Conservation (phyloP, 2,329 filamentous ascomycete genomes). For the Aspergillus sp. region DNA sequence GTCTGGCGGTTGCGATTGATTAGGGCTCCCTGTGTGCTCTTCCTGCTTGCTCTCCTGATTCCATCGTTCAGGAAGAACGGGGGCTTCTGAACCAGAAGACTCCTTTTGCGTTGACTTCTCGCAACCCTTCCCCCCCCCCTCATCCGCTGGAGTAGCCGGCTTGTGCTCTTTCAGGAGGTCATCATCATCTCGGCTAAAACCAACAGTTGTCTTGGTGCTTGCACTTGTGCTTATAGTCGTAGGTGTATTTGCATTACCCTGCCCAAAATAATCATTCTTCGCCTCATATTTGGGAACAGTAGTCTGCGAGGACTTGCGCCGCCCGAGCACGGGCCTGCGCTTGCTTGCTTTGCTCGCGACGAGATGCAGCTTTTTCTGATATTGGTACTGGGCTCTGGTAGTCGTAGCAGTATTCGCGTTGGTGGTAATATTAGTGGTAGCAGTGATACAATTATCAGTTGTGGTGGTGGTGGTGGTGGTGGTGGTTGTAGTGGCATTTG, state of each 20-base stretch:
- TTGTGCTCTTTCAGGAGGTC: too few species aligned
- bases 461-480: neutral
- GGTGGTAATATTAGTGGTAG: neutral
- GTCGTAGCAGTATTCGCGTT: slow-evolving; percentile 3
- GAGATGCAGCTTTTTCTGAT: slow-evolving; percentile 23
- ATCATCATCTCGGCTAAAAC: neutral
- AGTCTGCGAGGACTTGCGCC: slow-evolving; percentile 32
- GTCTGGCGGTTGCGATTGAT: too few species aligned
- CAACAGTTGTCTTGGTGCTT: too few species aligned
- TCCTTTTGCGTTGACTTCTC: too few species aligned
- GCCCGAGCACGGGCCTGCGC: slow-evolving; percentile 26
- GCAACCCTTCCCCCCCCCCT: too few species aligned
- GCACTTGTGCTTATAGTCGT: too few species aligned
- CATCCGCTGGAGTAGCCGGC: too few species aligned
- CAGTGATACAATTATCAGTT: neutral
- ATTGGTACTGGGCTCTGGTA: slow-evolving; percentile 1
- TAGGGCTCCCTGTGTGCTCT: too few species aligned
- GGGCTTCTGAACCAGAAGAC: too few species aligned
- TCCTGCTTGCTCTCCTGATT: neutral
- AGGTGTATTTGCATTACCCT: too few species aligned
- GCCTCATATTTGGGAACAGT: neutral
- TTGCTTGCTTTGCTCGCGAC: slow-evolving; percentile 20
- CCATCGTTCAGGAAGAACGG: neutral
- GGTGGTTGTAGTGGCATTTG: too few species aligned
- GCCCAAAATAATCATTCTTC: slow-evolving; percentile 1